A percentile compares a stretch with the other conserved stretches of the same genome.
phyloP scores from a whole-genome alignment of 768 basidiomycete genomes.

The Lactarius hatsudake region DNA sequence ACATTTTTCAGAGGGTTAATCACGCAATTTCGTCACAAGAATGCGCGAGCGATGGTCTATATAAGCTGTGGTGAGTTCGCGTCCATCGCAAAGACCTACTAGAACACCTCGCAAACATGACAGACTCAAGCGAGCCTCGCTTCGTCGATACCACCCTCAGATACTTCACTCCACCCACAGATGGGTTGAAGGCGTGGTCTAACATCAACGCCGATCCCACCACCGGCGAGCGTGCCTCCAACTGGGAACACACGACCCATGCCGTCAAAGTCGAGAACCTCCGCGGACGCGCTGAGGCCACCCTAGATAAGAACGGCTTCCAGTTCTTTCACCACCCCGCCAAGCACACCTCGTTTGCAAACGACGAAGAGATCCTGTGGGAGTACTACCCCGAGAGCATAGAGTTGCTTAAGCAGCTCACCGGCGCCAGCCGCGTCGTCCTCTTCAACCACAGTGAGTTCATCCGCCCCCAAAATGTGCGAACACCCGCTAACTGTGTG shows the following conservation, averaged over 20 bases:
- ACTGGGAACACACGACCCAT: constrained; percentile 36
- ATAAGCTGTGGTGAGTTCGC: neutral
- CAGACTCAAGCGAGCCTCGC: constrained; percentile 12
- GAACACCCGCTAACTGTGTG: neutral
- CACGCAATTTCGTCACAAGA: neutral
- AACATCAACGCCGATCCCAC: constrained; percentile 31
- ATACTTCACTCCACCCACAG: constrained; percentile 30
- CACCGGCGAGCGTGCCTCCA: constrained; percentile 37
- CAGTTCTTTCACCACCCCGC: constrained; percentile 42
- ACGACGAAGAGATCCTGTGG: constrained; percentile 49
- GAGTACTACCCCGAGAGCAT: constrained; percentile 63
- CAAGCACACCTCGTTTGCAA: constrained; percentile 46
- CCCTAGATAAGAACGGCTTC: constrained; percentile 53
- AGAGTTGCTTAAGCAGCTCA: constrained; percentile 55
- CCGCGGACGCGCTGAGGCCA: constrained; percentile 45
- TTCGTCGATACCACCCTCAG: constrained; percentile 22
- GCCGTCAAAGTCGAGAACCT: constrained; percentile 48
- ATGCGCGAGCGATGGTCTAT: neutral
- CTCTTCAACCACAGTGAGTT: constrained; percentile 63
- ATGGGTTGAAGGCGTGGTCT: constrained; percentile 33
- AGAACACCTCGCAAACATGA: neutral
- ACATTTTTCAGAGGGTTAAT: neutral
- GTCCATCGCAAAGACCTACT: neutral
- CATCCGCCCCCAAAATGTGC: neutral
- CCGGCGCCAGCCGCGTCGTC: constrained; percentile 59